These are phyloP conservation scores for Ophiocordyceps polyrhachis-furcata DNA, from an alignment of 2,329 filamentous ascomycete genomes.

Conservation along the genomic window DNA sequence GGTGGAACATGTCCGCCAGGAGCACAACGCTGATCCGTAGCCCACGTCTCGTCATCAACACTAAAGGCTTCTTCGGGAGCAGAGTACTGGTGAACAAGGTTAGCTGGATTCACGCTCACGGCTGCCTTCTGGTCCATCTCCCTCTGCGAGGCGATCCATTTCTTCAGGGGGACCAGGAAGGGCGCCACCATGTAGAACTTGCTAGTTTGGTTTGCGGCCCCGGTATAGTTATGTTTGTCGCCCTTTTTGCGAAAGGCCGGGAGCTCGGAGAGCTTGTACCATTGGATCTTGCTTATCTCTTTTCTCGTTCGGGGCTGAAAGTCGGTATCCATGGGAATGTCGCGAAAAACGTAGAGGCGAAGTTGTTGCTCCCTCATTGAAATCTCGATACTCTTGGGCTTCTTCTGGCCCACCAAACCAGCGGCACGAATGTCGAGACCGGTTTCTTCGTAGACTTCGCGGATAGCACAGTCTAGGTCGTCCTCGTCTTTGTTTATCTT, in stretches of 20 bases:
- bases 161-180: constrained; percentile 69
- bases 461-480: constrained; percentile 80
- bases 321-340: constrained; percentile 67
- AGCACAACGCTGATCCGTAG: constrained; percentile 17
- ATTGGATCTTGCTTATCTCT: constrained; percentile 92
- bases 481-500: constrained; percentile 98
- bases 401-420: constrained; percentile 54
- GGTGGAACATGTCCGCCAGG: constrained; percentile 4
- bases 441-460: constrained; percentile 93
- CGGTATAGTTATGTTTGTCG: constrained; percentile 31
- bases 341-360: constrained; percentile 77
- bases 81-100: constrained; percentile 20
- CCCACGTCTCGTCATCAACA: constrained; percentile 42
- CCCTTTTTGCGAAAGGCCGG: constrained; percentile 62
- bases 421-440: constrained; percentile 66
- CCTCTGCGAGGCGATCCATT: constrained; percentile 77
- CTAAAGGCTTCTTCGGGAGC: constrained; percentile 35
- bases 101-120: constrained; percentile 20
- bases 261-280: constrained; percentile 80
- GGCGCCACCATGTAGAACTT: constrained; percentile 98
- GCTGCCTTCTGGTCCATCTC: constrained; percentile 43
- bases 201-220: constrained; percentile 44
- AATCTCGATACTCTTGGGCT: constrained; percentile 70
- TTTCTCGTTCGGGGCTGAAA: constrained; percentile 88
- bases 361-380: constrained; percentile 88